Percentiles rank a stretch among this genome's conserved stretches.
phyloP scores from a whole-genome alignment of 2,329 filamentous ascomycete genomes.

The Colletotrichum simmondsii region DNA sequence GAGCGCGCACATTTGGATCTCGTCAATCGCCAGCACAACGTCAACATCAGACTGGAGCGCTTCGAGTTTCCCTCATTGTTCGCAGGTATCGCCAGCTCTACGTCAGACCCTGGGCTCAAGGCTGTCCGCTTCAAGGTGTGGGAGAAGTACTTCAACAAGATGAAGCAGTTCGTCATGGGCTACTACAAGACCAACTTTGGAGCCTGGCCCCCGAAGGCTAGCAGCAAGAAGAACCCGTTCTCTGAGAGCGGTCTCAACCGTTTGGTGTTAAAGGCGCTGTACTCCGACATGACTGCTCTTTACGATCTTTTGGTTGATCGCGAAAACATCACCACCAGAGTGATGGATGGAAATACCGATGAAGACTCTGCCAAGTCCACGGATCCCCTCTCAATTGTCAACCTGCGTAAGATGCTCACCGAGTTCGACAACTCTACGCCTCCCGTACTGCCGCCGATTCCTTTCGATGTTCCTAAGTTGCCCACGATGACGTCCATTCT shows the following conservation, averaged over 20 bases:
- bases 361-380: conserved; percentile 52
- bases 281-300: conserved; percentile 84
- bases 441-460: conserved; percentile 89
- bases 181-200: conserved; percentile 72
- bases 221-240: conserved; percentile 90
- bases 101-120: conserved; percentile 79
- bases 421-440: conserved; percentile 92
- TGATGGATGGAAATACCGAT: conserved; percentile 71
- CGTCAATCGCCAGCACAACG: conserved; percentile 74
- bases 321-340: conserved; percentile 79
- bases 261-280: conserved; percentile 82
- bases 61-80: conserved; percentile 95
- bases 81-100: conserved; percentile 87
- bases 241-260: conserved; percentile 89
- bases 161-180: conserved; percentile 77
- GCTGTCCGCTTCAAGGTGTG: conserved; percentile 86
- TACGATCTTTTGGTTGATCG: conserved; percentile 93
- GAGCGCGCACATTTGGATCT: conserved; percentile 86
- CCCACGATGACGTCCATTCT: conserved; percentile 76
- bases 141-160: conserved; percentile 78
- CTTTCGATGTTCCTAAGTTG: conserved; percentile 86
- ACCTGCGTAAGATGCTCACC: conserved; percentile 81
- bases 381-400: conserved; percentile 72
- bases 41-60: conserved; percentile 80
- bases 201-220: conserved; percentile 91